Evolutionary conservation across 495 filamentous ascomycete genomes (phyloP), one percentile per base, ranked within the genome.

Genomic region (Aspergillus avenaceus): DNA sequence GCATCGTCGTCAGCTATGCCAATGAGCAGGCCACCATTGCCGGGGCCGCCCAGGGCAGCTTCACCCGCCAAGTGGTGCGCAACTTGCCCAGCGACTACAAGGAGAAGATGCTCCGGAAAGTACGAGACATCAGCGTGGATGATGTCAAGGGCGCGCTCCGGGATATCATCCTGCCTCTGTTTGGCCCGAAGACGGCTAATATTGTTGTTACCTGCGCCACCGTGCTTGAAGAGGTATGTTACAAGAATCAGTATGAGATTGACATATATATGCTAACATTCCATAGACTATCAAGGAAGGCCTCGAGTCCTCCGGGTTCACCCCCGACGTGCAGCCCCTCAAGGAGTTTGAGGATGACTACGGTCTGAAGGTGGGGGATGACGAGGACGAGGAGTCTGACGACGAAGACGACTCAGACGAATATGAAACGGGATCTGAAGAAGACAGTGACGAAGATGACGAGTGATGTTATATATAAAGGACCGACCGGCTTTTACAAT

Each of bases 311-410:
- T 84, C 81, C 34, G 87, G 90, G 0, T 97, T 95, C 76, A 84
- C 82, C 53, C 85, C 88, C 0, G 74, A 86, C 47, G 75, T 90
- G 22, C 84, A 87, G 58, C 61, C 81, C n/a, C 73, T 97, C 38
- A 82, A 84, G 46, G 79, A 83, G 47, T 97, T 95, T 64, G 82
- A 95, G 63, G 90, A 96, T 58, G 89, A 90, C 64, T 98, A 98
- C 66, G 93, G 92, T 5, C 66, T 97, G 23, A 80, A 87, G 67
- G 76, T 67, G 8, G 84, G 77, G n/a, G 83, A 82, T 3, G 85
- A 80, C 2, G 84, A 86, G 14, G 84, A 79, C 0, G 80, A 85
- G 4, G 83, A 83, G 0, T 82, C 83, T 0, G 81, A 81, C 0
- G 81, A 83, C 0, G 83, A 88, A 0, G 83, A 83, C 0, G 82